phyloP scores from a whole-genome alignment of 257 asterid species.

The Linaria vulgaris region DNA sequence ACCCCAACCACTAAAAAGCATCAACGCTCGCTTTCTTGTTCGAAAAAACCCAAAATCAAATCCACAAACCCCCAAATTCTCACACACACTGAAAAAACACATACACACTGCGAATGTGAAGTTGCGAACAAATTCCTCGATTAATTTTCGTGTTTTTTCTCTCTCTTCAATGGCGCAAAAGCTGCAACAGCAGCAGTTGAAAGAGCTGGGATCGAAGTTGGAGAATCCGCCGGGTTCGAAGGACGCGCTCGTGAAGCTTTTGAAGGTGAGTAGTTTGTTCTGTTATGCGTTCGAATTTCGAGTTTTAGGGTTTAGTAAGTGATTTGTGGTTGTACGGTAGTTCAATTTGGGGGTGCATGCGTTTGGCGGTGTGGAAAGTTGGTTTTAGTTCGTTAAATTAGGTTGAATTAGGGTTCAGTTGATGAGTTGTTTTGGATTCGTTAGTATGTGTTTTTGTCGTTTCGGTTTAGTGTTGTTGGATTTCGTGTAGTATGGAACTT shows the following conservation, averaged over 20 bases:
- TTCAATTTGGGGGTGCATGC: conserved; percentile 36
- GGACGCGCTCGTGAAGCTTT: conserved; percentile 72
- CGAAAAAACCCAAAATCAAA: conserved; percentile 33
- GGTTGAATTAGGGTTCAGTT: conserved; percentile 43
- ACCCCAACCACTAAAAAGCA: conserved; percentile 17
- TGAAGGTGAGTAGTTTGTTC: conserved; percentile 49
- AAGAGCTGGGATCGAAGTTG: conserved; percentile 76
- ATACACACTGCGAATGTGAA: neutral
- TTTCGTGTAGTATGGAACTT: conserved; percentile 8
- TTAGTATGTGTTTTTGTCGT: conserved; percentile 11
- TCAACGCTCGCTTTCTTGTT: conserved; percentile 34
- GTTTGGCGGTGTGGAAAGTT: conserved; percentile 23
- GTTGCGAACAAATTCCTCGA: conserved; percentile 12
- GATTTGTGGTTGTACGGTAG: conserved; percentile 20
- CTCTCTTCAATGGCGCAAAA: conserved; percentile 61
- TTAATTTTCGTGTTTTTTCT: conserved; percentile 7
- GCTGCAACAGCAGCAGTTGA: conserved; percentile 73
- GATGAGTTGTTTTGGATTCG: conserved; percentile 11
- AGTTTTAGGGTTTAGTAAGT: conserved; percentile 13
- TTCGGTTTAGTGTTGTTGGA: neutral
- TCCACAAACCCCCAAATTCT: neutral
- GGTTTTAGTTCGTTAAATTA: conserved; percentile 18
- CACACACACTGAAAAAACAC: neutral
- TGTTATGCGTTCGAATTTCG: conserved; percentile 19
- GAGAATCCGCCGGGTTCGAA: conserved; percentile 62